Evolutionary conservation across 306 rosid genomes (phyloP).

Genomic region (Pyrus betulifolia): DNA sequence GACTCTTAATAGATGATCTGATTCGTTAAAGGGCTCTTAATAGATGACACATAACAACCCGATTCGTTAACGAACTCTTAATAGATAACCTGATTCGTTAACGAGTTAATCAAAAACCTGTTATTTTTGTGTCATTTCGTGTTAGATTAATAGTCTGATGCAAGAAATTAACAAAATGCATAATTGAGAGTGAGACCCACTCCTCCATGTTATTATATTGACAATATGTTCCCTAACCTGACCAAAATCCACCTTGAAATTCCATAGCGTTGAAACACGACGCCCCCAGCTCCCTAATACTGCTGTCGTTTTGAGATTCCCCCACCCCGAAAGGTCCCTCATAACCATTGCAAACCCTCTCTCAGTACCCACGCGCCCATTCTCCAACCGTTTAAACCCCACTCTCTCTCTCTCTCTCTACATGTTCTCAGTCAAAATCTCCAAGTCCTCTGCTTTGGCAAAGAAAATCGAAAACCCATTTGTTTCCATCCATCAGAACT

Average conservation of each 20-base stretch:
- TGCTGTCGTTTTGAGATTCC: neutral
- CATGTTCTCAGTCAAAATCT: neutral
- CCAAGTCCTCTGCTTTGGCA: neutral
- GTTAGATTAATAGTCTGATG: too few species aligned
- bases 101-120: too few species aligned
- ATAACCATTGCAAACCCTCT: neutral
- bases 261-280: neutral
- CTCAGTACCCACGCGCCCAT: slow-evolving; percentile 3
- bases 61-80: too few species aligned
- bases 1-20: too few species aligned
- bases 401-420: neutral
- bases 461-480: neutral
- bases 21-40: too few species aligned
- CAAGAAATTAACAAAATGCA: too few species aligned
- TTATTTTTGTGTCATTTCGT: too few species aligned
- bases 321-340: neutral
- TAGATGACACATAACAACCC: too few species aligned
- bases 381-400: slow-evolving; percentile 19
- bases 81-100: too few species aligned
- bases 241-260: neutral
- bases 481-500: neutral
- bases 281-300: neutral
- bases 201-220: neutral
- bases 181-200: too few species aligned
- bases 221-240: neutral